phyloP scores from a whole-genome alignment of 129 eudicot species.

The Helianthus annuus region HanXRQr2.0-SUNRISE NC_035449.2:17893121-17893620 shows the following conservation, averaged over 20 bases:
- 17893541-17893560: neutral
- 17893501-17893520: constrained; percentile 8
- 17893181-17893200: neutral
- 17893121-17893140: too few relatives aligned
- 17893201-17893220: too few relatives aligned
- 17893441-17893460: constrained; percentile 19
- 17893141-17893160: too few relatives aligned
- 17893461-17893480: constrained; percentile 22
- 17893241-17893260: neutral
- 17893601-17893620: too few relatives aligned
- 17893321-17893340: neutral
- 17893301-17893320: neutral
- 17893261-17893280: too few relatives aligned
- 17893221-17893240: neutral
- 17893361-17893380: constrained; percentile 3
- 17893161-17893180: too few relatives aligned
- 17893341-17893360: neutral
- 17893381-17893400: constrained; percentile 13
- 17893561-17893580: too few relatives aligned
- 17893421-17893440: constrained; percentile 65
- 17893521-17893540: constrained; percentile 24
- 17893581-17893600: too few relatives aligned
- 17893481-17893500: constrained; percentile 29
- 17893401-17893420: constrained; percentile 29
- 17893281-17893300: neutral